phyloP scores from a whole-genome alignment of 805 yeast species.

The Wickerhamomyces kurtzmanii region DNA sequence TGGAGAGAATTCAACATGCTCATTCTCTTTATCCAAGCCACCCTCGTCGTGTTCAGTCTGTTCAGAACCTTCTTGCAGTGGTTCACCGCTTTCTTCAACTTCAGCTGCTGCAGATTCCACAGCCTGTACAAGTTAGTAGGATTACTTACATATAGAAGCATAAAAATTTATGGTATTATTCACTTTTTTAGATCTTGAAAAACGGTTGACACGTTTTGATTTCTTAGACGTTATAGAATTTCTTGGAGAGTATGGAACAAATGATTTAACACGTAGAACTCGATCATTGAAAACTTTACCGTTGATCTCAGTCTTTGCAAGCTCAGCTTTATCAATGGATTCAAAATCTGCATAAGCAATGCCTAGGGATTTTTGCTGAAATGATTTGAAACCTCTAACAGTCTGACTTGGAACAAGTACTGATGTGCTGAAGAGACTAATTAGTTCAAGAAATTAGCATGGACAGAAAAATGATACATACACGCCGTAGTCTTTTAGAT shows the following conservation, averaged over 20 bases:
- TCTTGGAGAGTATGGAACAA: slow-evolving; percentile 30
- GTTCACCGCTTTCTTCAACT: no score
- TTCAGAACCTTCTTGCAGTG: no score
- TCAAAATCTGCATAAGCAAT: slow-evolving; percentile 79
- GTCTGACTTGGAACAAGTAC: slow-evolving; percentile 48
- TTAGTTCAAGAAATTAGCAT: no score
- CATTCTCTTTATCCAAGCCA: no score
- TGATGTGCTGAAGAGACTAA: slow-evolving; percentile 15
- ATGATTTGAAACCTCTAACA: slow-evolving; percentile 31
- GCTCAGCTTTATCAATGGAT: slow-evolving; percentile 48
- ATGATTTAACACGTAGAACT: slow-evolving; percentile 26
- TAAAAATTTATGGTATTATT: neutral
- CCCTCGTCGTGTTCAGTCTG: no score
- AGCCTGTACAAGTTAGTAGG: neutral
- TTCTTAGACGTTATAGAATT: slow-evolving; percentile 5
- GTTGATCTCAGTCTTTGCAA: slow-evolving; percentile 55
- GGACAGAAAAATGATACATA: slow-evolving; percentile 17
- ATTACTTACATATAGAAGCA: no score
- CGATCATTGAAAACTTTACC: slow-evolving; percentile 45
- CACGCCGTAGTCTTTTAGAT: slow-evolving; percentile 36
- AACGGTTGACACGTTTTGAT: slow-evolving; percentile 6
- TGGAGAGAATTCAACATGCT: no score
- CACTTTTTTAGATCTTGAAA: neutral
- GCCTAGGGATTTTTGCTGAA: slow-evolving; percentile 42
- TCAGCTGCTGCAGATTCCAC: neutral